Percentiles rank a stretch among this genome's conserved stretches.
Evolutionary conservation across 192 early-diverging fungal genomes (phyloP).

Genomic region (Backusella australiensis): DNA sequence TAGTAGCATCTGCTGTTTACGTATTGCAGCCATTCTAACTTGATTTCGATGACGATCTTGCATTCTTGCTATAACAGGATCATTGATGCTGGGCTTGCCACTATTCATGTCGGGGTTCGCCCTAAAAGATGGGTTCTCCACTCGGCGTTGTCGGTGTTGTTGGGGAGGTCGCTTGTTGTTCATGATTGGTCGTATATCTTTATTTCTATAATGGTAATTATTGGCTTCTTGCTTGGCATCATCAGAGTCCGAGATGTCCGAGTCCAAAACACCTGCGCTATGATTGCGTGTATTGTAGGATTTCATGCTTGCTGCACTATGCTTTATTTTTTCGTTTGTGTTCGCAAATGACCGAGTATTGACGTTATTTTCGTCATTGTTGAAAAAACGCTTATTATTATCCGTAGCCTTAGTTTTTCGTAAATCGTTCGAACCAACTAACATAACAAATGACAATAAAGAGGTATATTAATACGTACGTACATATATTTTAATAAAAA

Average conservation of each 20-base stretch:
- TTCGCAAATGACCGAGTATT: not conserved
- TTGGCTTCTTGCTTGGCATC: not conserved
- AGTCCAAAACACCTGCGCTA: conserved; percentile 9
- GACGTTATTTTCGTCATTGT: not conserved
- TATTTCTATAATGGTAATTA: not conserved
- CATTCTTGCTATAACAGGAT: conserved; percentile 17
- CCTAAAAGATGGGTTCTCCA: conserved; percentile 10
- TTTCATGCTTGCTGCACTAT: not conserved
- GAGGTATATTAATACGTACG: not conserved
- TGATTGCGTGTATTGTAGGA: not conserved
- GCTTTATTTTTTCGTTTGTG: not conserved
- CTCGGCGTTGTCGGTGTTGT: conserved; percentile 4
- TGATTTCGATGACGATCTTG: conserved; percentile 25
- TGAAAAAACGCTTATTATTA: not conserved
- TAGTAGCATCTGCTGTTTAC: conserved; percentile 5
- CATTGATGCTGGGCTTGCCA: not conserved
- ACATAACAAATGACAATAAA: not conserved
- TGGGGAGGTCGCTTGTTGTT: not conserved
- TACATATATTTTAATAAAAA: not conserved
- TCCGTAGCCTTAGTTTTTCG: not conserved
- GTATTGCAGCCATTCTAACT: conserved; percentile 16
- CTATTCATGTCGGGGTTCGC: conserved; percentile 7
- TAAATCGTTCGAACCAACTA: not conserved
- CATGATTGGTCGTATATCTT: conserved; percentile 16
- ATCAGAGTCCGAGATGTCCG: conserved; percentile 20